phyloP scores from a whole-genome alignment of 2,329 filamentous ascomycete genomes.

The Xylariomycetidae sp. region DNA sequence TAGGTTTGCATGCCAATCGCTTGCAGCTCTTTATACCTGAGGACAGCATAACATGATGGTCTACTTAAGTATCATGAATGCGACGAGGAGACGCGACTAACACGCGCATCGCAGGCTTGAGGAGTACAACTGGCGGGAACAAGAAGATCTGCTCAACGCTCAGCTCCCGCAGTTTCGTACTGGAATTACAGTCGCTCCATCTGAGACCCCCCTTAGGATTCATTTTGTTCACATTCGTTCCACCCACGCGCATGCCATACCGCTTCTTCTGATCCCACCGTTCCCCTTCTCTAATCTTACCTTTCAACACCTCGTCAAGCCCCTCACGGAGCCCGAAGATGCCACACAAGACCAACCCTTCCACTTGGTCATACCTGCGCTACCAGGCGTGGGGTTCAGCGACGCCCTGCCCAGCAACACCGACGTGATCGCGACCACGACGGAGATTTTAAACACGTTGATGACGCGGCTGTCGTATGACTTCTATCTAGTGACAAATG shows the following conservation, averaged over 20 bases:
- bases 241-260: slow-evolving; percentile 48
- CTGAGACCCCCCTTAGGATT: slow-evolving; percentile 44
- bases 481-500: slow-evolving; percentile 53
- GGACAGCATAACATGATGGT: background rate
- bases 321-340: slow-evolving; percentile 49
- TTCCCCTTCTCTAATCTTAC: slow-evolving; percentile 63
- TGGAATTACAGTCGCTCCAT: slow-evolving; percentile 37
- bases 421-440: slow-evolving; percentile 48
- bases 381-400: slow-evolving; percentile 65
- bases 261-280: slow-evolving; percentile 60
- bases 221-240: slow-evolving; percentile 63
- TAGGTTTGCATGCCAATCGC: slow-evolving; percentile 33
- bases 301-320: slow-evolving; percentile 49
- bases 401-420: slow-evolving; percentile 50
- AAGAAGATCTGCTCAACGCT: slow-evolving; percentile 54
- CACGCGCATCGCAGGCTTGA: slow-evolving; percentile 50
- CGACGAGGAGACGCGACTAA: background rate
- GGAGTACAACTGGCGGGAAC: slow-evolving; percentile 58
- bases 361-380: slow-evolving; percentile 61
- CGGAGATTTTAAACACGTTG: slow-evolving; percentile 50
- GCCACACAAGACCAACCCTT: slow-evolving; percentile 46
- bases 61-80: background rate
- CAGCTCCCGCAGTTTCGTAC: slow-evolving; percentile 62
- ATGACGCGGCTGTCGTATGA: slow-evolving; percentile 59
- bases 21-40: background rate